A percentile compares a stretch with the other conserved stretches of the same genome.
phyloP scores from a whole-genome alignment of 2,329 filamentous ascomycete species.

The Macroventuria anomochaeta region DNA sequence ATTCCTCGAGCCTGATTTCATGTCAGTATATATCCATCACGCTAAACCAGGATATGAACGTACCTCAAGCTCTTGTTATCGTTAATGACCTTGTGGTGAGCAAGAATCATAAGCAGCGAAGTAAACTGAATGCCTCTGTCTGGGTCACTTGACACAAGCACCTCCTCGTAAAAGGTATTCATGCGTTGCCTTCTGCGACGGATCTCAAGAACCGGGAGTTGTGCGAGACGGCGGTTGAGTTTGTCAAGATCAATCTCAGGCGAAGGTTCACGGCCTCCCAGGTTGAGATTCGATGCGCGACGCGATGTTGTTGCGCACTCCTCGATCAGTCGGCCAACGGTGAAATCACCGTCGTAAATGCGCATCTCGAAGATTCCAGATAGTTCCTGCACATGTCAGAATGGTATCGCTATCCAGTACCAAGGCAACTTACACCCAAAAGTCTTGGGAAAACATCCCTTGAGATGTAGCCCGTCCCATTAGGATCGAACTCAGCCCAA shows the following conservation, averaged over 20 bases:
- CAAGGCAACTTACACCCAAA: constrained; percentile 66
- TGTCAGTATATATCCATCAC: no score
- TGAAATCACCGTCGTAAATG: constrained; percentile 90
- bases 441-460: constrained; percentile 89
- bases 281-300: constrained; percentile 55
- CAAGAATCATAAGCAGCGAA: constrained; percentile 89
- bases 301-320: constrained; percentile 71
- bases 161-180: constrained; percentile 97
- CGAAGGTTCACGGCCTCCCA: constrained; percentile 49
- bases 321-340: constrained; percentile 84
- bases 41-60: constrained; percentile 17
- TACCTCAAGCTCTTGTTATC: constrained; percentile 93
- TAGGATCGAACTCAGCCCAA: constrained; percentile 93
- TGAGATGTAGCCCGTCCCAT: constrained; percentile 87
- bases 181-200: constrained; percentile 77
- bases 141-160: constrained; percentile 89
- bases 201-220: constrained; percentile 77
- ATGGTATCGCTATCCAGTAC: background rate
- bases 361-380: constrained; percentile 97
- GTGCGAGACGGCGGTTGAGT: constrained; percentile 73
- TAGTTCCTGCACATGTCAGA: constrained; percentile 64
- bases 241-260: constrained; percentile 72
- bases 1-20: constrained; percentile 76
- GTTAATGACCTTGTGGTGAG: constrained; percentile 98
- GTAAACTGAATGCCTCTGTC: constrained; percentile 92